Base-by-base conservation (phyloP, 768 basidiomycete genomes). In the Auriscalpium microsporum region DNA sequence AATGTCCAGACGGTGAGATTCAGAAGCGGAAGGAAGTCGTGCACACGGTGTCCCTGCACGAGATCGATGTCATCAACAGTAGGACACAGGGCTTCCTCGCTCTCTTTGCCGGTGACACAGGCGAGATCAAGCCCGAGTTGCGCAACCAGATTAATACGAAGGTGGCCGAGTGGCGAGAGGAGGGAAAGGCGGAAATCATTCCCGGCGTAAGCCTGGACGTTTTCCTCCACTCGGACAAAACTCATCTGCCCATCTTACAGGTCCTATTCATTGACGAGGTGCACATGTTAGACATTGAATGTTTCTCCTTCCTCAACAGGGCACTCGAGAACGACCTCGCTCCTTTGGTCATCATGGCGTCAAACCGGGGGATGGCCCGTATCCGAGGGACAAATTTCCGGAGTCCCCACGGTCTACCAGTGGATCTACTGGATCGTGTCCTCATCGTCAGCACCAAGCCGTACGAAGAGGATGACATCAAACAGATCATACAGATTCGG, bases 211-310 rank as follows among this genome's bases (percentile, higher is more conserved):
- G 83, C 80, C 44, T 28, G 28, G 28, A 4, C 28, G 28, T 28
- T 57, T 28, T 44, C 36, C 52, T 34, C 48, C 48, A 13, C 36
- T 37, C 34, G 11, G 3, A 45, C 23, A 28, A 45, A 49, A 45
- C 13, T 10, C 14, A 17, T 21, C 48, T 10, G 42, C n/a, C 3
- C 11, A 36, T 45, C 34, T 17, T 42, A 11, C 63, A 94, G 91
- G 91, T 96, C n/a, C 76, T 96, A 11, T 97, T 97, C 76, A 96
- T 97, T 63, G 95, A 98, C 71, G 95, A 97, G 73, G 95, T 97
- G 11, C 95, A 98, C 77, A 99, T 99, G 95, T 84, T 99, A 61
- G 95, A 99, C 69, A 97, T 99, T 59, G 95, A 98, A 69, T 97
- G 95, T 67, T 98, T 98, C 77, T 96, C 94, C 8, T 99, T 94